These are phyloP conservation scores for Ustilago hordei DNA, from an alignment of 1,284 basidiomycete genomes.

Conservation along the genomic window DNA sequence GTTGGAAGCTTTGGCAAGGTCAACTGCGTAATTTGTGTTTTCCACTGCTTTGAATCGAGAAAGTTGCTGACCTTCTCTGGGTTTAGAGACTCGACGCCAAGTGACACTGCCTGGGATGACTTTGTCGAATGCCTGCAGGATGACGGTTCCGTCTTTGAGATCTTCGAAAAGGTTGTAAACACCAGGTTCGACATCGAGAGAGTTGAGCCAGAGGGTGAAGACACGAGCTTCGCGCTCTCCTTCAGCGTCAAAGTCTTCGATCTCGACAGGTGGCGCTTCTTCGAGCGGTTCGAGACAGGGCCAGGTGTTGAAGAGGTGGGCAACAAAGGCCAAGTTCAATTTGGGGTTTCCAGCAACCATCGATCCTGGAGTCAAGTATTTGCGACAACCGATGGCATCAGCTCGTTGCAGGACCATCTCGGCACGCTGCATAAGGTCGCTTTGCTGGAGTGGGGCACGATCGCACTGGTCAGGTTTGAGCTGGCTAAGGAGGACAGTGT, in stretches of 20 bases:
- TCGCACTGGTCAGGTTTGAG: constrained; percentile 89
- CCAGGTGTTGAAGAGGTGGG: constrained; percentile 97
- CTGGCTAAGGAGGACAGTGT: constrained; percentile 93
- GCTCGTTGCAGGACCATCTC: constrained; percentile 94
- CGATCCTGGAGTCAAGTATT: constrained; percentile 91
- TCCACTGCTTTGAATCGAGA: constrained; percentile 97
- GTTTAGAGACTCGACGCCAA: constrained; percentile 94
- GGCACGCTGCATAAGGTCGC: constrained; percentile 83
- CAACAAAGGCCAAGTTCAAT: constrained; percentile 97
- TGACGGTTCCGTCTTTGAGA: constrained; percentile 86
- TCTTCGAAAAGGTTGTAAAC: constrained; percentile 98
- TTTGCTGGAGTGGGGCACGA: constrained; percentile 87
- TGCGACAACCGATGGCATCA: constrained; percentile 90
- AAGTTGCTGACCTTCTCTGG: constrained; percentile 82
- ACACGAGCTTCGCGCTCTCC: constrained; percentile 97
- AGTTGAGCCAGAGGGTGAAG: constrained; percentile 98
- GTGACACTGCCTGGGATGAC: constrained; percentile 89
- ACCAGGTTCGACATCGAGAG: constrained; percentile 91
- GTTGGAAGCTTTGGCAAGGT: constrained; percentile 88
- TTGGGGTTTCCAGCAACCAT: constrained; percentile 96
- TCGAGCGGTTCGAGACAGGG: constrained; percentile 82
- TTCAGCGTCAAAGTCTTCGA: constrained; percentile 98
- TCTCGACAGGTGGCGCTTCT: constrained; percentile 78
- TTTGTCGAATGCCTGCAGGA: constrained; percentile 97
- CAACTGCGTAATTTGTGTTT: constrained; percentile 96